Conservation (phyloP, 805 yeast species). For the Ogataea trehaloabstinens region DNA sequence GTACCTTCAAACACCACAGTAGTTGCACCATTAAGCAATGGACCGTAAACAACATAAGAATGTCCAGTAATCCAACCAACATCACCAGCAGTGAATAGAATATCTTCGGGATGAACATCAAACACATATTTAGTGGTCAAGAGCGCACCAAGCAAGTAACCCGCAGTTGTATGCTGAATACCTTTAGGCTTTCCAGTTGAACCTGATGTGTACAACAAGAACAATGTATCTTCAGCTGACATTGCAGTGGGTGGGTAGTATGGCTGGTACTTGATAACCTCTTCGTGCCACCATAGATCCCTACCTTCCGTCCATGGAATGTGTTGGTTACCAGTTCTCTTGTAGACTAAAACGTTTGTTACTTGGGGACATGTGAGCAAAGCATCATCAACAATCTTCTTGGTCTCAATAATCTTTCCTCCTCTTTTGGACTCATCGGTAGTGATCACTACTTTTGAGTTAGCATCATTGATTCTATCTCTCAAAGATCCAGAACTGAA, state of each 20-base stretch:
- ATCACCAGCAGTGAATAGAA: constrained; percentile 84
- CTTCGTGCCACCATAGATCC: constrained; percentile 79
- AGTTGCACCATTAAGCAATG: constrained; percentile 71
- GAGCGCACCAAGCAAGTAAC: constrained; percentile 71
- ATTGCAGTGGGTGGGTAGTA: constrained; percentile 76
- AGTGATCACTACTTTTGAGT: constrained; percentile 70
- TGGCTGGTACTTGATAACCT: constrained; percentile 60
- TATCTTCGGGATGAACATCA: constrained; percentile 72
- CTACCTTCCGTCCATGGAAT: constrained; percentile 52
- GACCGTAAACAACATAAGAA: constrained; percentile 80
- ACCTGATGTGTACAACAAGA: constrained; percentile 80
- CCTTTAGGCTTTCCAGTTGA: constrained; percentile 91
- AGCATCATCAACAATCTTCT: constrained; percentile 82
- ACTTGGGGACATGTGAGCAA: constrained; percentile 64
- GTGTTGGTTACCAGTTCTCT: constrained; percentile 64
- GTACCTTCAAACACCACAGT: constrained; percentile 84
- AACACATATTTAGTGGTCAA: constrained; percentile 73
- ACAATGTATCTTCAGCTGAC: constrained; percentile 76
- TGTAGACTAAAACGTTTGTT: constrained; percentile 65
- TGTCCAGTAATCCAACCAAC: constrained; percentile 93
- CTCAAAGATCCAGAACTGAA: constrained; percentile 69
- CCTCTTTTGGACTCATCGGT: constrained; percentile 84
- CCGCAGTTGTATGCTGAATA: constrained; percentile 78
- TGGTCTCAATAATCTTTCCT: constrained; percentile 76
- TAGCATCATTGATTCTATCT: constrained; percentile 72